Evolutionary conservation across 805 yeast genomes (phyloP).

Genomic region (Candida tibetensis): DNA sequence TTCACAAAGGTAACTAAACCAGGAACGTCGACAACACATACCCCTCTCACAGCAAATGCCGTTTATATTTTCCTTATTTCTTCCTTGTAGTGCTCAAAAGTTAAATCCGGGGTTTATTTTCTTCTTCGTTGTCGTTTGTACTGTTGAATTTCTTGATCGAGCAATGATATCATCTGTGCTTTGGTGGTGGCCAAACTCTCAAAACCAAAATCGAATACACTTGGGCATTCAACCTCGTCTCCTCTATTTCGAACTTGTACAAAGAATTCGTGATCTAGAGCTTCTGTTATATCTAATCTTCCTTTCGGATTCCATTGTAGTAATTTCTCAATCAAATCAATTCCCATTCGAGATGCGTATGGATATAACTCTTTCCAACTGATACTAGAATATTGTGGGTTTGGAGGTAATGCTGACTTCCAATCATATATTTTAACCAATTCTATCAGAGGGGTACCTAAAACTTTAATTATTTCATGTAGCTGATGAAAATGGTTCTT

Average conservation of each 20-base stretch:
- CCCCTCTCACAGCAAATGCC: too few relatives aligned
- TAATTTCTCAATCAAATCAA: conserved; percentile 51
- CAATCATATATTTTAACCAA: conserved; percentile 33
- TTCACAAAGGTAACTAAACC: too few relatives aligned
- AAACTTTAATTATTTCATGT: conserved; percentile 58
- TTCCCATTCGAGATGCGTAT: conserved; percentile 51
- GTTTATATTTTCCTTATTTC: too few relatives aligned
- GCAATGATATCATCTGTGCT: conserved; percentile 13
- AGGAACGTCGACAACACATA: too few relatives aligned
- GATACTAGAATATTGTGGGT: conserved; percentile 32
- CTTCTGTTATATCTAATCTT: conserved; percentile 55
- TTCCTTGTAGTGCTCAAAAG: too few relatives aligned
- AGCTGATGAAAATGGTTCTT: conserved; percentile 69
- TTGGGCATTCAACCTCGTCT: conserved; percentile 54
- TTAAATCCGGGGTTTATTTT: too few relatives aligned
- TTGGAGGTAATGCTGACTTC: conserved; percentile 35
- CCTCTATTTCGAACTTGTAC: conserved; percentile 47
- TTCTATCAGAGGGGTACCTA: conserved; percentile 66
- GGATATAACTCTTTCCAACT: conserved; percentile 61
- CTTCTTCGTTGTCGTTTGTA: too few relatives aligned
- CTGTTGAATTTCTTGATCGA: conserved; percentile 20
- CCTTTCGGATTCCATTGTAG: conserved; percentile 61
- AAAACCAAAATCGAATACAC: conserved; percentile 63
- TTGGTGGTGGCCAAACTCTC: conserved; percentile 39
- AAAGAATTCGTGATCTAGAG: conserved; percentile 58